Percentiles rank a stretch among this genome's conserved stretches.
Evolutionary conservation across 495 filamentous ascomycete genomes (phyloP).

Genomic region (Lophiotrema nucula): DNA sequence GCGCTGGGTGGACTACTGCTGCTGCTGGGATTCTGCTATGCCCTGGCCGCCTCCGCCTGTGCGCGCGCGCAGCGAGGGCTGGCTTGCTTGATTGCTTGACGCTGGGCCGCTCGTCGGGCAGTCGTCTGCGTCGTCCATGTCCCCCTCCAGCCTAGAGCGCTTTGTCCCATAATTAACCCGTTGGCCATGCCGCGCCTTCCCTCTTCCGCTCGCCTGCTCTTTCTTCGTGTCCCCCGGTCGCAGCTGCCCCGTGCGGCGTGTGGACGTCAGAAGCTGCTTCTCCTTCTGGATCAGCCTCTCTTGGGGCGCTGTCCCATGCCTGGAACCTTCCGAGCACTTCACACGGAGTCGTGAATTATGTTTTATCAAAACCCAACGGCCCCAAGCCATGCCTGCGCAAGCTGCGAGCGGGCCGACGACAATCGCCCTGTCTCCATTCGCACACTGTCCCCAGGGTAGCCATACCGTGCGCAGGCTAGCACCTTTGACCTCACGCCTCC

Average conservation of each 20-base stretch:
- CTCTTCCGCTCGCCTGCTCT: neutral
- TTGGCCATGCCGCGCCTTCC: conserved; percentile 1
- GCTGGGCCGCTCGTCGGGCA: neutral
- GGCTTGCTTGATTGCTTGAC: neutral
- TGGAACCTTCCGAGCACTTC: conserved; percentile 35
- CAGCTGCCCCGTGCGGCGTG: conserved; percentile 1
- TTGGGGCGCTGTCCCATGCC: conserved; percentile 27
- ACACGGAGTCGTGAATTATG: conserved; percentile 30
- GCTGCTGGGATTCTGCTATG: neutral
- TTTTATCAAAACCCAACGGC: conserved; percentile 35
- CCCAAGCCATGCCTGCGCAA: conserved; percentile 35
- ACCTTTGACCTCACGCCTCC: conserved; percentile 4
- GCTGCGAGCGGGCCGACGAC: conserved; percentile 13
- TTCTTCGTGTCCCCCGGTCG: neutral
- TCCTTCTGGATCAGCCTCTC: conserved; percentile 36
- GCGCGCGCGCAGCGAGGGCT: neutral
- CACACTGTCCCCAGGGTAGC: neutral
- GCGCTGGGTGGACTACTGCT: no score
- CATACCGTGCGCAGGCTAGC: conserved; percentile 1
- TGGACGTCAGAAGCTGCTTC: conserved; percentile 34
- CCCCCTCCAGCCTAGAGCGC: neutral
- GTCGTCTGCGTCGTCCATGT: neutral
- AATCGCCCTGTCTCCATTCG: neutral
- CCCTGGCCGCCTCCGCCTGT: neutral
- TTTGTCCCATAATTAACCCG: conserved; percentile 27